Conservation (phyloP, 2,329 filamentous ascomycete species). For the Pseudonectria foliicola region DNA sequence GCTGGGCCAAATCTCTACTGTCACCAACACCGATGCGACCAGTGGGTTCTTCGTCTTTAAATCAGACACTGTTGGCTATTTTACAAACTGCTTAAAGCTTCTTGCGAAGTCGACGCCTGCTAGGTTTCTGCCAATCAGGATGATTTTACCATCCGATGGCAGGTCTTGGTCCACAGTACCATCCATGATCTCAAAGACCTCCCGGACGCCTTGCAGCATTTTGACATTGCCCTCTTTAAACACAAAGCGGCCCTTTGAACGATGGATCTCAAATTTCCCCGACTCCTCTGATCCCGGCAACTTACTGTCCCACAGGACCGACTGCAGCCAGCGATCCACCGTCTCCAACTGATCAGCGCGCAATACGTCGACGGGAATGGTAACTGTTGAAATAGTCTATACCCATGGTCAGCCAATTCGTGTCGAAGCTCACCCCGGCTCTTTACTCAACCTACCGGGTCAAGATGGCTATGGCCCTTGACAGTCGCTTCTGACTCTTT, state of each 20-base stretch:
- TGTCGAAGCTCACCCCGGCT: neutral
- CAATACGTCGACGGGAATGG: slow-evolving; percentile 60
- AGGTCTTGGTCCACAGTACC: slow-evolving; percentile 29
- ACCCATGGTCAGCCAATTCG: slow-evolving; percentile 10
- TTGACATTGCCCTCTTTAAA: slow-evolving; percentile 59
- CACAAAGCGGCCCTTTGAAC: slow-evolving; percentile 73
- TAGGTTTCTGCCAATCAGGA: slow-evolving; percentile 55
- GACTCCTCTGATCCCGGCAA: slow-evolving; percentile 41
- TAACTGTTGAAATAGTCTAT: slow-evolving; percentile 77
- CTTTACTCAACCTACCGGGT: slow-evolving; percentile 56
- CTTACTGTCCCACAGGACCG: slow-evolving; percentile 72
- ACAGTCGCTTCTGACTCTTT: slow-evolving; percentile 61
- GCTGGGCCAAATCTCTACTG: slow-evolving; percentile 10
- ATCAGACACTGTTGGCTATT: slow-evolving; percentile 4
- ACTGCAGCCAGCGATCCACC: slow-evolving; percentile 76
- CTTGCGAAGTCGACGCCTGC: slow-evolving; percentile 42
- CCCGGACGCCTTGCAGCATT: slow-evolving; percentile 84
- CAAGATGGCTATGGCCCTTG: slow-evolving; percentile 85
- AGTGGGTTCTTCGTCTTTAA: slow-evolving; percentile 2
- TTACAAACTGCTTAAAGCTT: slow-evolving; percentile 31
- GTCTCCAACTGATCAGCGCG: slow-evolving; percentile 46
- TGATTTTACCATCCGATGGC: slow-evolving; percentile 46
- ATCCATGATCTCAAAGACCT: slow-evolving; percentile 88
- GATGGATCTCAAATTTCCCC: slow-evolving; percentile 68
- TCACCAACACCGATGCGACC: neutral